Evolutionary conservation across 2,329 filamentous ascomycete genomes (phyloP).

Genomic region (Magnaporthales sp.): DNA sequence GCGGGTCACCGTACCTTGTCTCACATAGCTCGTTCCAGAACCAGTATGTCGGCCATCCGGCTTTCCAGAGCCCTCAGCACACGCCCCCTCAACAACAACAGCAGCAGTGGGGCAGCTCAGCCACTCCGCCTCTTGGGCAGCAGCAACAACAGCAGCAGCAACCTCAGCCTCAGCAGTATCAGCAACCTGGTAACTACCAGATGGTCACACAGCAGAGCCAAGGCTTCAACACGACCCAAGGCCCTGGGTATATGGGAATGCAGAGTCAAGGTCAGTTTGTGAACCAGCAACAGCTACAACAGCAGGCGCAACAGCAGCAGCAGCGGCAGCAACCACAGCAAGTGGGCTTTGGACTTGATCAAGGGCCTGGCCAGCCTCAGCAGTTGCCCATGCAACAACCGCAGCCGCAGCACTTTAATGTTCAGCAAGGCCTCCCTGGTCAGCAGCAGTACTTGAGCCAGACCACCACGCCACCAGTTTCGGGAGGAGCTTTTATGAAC

Average conservation of each 20-base stretch:
- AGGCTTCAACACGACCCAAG: neutral
- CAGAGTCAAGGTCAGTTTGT: neutral
- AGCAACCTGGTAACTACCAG: neutral
- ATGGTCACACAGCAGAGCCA: neutral
- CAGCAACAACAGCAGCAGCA: constrained; percentile 6
- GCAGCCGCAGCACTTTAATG: neutral
- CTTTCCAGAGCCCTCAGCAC: constrained; percentile 7
- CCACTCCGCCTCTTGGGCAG: neutral
- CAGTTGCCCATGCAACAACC: neutral
- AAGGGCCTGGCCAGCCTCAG: neutral
- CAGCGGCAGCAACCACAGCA: constrained; percentile 2
- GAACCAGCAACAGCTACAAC: neutral
- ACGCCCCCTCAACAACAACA: constrained; percentile 5
- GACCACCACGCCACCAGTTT: neutral
- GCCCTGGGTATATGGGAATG: neutral
- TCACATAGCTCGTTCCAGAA: neutral
- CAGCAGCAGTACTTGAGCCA: constrained; percentile 1
- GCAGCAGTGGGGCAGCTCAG: constrained; percentile 5
- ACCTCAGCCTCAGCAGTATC: neutral
- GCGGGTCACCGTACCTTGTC: constrained; percentile 9
- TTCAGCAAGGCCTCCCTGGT: neutral
- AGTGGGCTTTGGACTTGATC: neutral
- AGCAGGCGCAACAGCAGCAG: constrained; percentile 3
- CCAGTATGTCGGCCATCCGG: constrained; percentile 4
- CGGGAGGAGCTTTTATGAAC: neutral